phyloP scores from a whole-genome alignment of 305 asterid genomes.

The Andrographis paniculata region DNA sequence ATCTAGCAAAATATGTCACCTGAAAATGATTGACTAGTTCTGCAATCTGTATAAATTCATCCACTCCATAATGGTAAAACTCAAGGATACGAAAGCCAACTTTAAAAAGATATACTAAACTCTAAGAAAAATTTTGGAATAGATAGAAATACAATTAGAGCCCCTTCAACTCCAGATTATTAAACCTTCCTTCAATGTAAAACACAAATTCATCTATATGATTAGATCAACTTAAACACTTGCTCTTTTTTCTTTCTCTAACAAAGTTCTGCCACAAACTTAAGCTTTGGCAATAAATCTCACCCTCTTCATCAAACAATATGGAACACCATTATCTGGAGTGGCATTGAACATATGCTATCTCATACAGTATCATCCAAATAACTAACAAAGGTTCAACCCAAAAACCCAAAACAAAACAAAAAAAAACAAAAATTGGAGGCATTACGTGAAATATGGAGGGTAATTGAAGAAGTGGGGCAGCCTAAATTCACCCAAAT shows the following conservation, averaged over 20 bases:
- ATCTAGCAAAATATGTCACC: neutral
- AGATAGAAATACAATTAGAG: neutral
- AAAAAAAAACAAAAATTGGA: slow-evolving; percentile 9
- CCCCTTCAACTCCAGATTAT: neutral
- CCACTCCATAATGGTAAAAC: slow-evolving; percentile 6
- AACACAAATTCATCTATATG: neutral
- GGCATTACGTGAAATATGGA: slow-evolving; percentile 73
- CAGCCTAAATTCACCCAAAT: slow-evolving; percentile 72
- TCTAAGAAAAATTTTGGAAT: neutral
- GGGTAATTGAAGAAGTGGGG: slow-evolving; percentile 81
- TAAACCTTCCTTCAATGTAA: neutral
- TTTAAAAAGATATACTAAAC: neutral
- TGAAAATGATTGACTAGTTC: slow-evolving; percentile 2
- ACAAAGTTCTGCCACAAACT: neutral
- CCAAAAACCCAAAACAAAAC: neutral
- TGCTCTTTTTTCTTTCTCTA: slow-evolving; percentile 3
- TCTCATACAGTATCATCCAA: slow-evolving; percentile 3
- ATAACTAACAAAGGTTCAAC: neutral
- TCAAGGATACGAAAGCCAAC: slow-evolving; percentile 1
- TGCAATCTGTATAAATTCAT: neutral
- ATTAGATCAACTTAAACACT: neutral
- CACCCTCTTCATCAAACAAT: neutral
- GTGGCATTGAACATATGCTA: neutral
- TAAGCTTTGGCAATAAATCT: neutral
- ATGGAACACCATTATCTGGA: neutral